phyloP scores from a whole-genome alignment of 768 basidiomycete species.

The Pleurotus sapidus region DNA sequence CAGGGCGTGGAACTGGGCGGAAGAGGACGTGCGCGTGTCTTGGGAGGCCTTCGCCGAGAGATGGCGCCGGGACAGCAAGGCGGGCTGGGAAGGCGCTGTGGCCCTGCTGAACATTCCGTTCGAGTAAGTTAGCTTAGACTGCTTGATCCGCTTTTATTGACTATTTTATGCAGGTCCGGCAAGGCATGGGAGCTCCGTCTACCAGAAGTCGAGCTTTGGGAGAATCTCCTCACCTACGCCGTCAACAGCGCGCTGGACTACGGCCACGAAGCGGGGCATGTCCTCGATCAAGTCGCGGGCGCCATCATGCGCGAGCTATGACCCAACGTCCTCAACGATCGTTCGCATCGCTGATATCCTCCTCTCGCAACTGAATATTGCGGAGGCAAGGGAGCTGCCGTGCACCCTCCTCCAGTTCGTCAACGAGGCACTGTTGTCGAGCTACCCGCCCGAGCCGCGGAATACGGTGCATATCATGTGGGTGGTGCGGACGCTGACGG shows the following conservation, averaged over 20 bases:
- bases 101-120: constrained; percentile 63
- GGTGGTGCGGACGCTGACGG: constrained; percentile 56
- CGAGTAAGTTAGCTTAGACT: constrained; percentile 36
- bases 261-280: constrained; percentile 46
- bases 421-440: constrained; percentile 53
- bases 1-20: constrained; percentile 28
- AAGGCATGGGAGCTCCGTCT: constrained; percentile 50
- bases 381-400: constrained; percentile 52
- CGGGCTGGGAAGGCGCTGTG: constrained; percentile 52
- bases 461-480: constrained; percentile 56
- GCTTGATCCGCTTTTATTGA: constrained; percentile 2
- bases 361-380: constrained; percentile 49
- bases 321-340: constrained; percentile 36
- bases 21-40: constrained; percentile 20
- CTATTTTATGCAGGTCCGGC: constrained; percentile 25
- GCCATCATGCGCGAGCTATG: constrained; percentile 39
- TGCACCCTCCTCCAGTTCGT: constrained; percentile 53
- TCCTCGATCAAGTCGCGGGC: constrained; percentile 57
- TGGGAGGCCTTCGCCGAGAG: constrained; percentile 57
- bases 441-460: constrained; percentile 63
- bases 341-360: constrained; percentile 62
- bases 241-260: constrained; percentile 59
- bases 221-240: constrained; percentile 47
- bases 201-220: constrained; percentile 60
- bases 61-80: constrained; percentile 47